phyloP scores from a whole-genome alignment of 2,329 filamentous ascomycete species.

The Ceratocystis destructans region DNA sequence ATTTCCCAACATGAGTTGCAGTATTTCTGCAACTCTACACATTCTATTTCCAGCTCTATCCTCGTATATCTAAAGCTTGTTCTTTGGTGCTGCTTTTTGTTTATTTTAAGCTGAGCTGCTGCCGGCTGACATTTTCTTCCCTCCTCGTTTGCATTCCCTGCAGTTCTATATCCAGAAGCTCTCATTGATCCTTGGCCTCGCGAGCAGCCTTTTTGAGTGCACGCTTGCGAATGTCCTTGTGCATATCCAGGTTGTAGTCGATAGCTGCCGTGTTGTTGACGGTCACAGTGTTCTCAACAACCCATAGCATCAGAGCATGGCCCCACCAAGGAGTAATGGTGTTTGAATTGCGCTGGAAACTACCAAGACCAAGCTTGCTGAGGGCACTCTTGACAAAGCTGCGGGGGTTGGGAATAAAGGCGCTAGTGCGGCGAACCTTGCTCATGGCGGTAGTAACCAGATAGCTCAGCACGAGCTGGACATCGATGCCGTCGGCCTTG shows the following conservation, averaged over 20 bases:
- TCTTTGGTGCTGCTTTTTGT: background rate
- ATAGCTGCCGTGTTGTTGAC: constrained; percentile 36
- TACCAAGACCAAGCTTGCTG: constrained; percentile 64
- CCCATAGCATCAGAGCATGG: constrained; percentile 80
- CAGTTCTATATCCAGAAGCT: background rate
- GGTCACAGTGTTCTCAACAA: constrained; percentile 47
- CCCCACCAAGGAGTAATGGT: constrained; percentile 90
- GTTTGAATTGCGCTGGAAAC: constrained; percentile 60
- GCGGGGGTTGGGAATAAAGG: constrained; percentile 67
- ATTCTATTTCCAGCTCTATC: too few species aligned
- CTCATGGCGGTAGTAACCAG: constrained; percentile 94
- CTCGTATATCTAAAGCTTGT: background rate
- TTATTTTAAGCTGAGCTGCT: background rate
- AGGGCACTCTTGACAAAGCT: constrained; percentile 69
- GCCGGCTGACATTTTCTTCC: background rate
- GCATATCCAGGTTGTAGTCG: constrained; percentile 50
- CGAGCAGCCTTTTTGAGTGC: constrained; percentile 74
- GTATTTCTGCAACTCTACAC: too few species aligned
- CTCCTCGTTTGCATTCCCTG: background rate
- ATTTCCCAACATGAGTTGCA: too few species aligned
- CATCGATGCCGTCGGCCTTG: constrained; percentile 63
- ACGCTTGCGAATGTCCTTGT: constrained; percentile 66
- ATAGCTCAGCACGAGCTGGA: constrained; percentile 85
- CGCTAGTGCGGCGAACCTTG: constrained; percentile 71
- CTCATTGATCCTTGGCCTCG: constrained; percentile 52